These are phyloP conservation scores for Fusarium napiforme DNA, from an alignment of 2,329 filamentous ascomycete species.

Conservation along the genomic window DNA sequence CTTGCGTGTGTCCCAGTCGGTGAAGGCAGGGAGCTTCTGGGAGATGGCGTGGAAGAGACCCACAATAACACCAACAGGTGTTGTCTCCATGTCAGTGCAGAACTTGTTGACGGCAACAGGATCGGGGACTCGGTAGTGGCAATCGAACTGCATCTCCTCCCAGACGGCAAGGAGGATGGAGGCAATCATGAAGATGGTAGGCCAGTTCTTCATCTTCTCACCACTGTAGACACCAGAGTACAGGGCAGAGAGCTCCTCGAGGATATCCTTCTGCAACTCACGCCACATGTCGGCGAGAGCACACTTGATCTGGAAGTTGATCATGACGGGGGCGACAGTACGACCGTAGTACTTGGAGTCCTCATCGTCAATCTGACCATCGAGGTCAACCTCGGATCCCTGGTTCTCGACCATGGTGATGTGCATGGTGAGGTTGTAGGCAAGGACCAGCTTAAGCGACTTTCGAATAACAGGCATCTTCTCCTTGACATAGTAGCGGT, in stretches of 20 bases:
- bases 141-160: constrained; percentile 99
- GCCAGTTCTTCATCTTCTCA: constrained; percentile 98
- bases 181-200: constrained; percentile 96
- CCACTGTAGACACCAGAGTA: constrained; percentile 99
- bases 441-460: constrained; percentile 91
- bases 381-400: constrained; percentile 79
- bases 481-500: constrained; percentile 91
- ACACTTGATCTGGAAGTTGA: constrained; percentile 99
- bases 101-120: constrained; percentile 89
- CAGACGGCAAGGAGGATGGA: constrained; percentile 93
- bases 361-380: constrained; percentile 87
- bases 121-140: constrained; percentile 93
- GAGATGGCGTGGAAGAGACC: constrained; percentile 98
- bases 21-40: constrained; percentile 91
- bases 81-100: constrained; percentile 96
- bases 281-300: constrained; percentile 98
- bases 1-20: constrained; percentile 92
- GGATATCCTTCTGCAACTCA: constrained; percentile 93
- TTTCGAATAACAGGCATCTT: constrained; percentile 92
- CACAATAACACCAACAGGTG: constrained; percentile 94
- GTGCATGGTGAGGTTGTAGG: constrained; percentile 94
- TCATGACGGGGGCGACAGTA: constrained; percentile 95
- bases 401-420: constrained; percentile 94
- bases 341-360: constrained; percentile 90
- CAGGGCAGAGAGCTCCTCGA: constrained; percentile 89